These are phyloP conservation scores for Naganishia kalamii DNA, from an alignment of 768 basidiomycete genomes.

Conservation along the genomic window DNA sequence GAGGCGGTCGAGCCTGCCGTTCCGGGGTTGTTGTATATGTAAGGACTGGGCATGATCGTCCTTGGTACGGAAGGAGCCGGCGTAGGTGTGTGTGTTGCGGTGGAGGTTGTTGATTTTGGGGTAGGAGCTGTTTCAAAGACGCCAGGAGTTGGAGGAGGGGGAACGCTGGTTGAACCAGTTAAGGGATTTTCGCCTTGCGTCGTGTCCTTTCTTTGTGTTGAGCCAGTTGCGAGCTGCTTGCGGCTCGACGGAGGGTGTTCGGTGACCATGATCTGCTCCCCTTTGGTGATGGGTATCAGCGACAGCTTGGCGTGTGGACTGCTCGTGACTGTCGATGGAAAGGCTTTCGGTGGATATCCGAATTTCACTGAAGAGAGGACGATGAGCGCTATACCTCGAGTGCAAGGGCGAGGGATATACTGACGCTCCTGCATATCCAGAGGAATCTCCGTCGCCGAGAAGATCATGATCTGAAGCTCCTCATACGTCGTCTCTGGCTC, in stretches of 20 bases:
- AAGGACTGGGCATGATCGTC: constrained; percentile 3
- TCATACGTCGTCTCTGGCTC: constrained; percentile 58
- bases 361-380: constrained; percentile 39
- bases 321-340: constrained; percentile 48
- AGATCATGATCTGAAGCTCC: constrained; percentile 70
- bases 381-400: neutral
- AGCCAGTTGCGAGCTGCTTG: neutral
- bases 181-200: neutral
- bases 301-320: constrained; percentile 64
- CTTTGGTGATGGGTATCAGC: constrained; percentile 65
- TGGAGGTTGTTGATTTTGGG: constrained; percentile 26
- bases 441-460: constrained; percentile 60
- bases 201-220: neutral
- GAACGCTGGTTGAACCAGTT: neutral
- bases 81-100: constrained; percentile 16
- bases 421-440: constrained; percentile 71
- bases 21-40: neutral
- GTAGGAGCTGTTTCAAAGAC: constrained; percentile 11
- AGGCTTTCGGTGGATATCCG: constrained; percentile 74
- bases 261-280: constrained; percentile 82
- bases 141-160: constrained; percentile 3
- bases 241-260: neutral
- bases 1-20: neutral
- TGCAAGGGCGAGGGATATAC: constrained; percentile 18
- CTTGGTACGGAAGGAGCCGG: constrained; percentile 1